A percentile compares a stretch with the other conserved stretches of the same genome.
phyloP scores from a whole-genome alignment of 495 filamentous ascomycete genomes.

The Hypoxylon perforatum region DNA sequence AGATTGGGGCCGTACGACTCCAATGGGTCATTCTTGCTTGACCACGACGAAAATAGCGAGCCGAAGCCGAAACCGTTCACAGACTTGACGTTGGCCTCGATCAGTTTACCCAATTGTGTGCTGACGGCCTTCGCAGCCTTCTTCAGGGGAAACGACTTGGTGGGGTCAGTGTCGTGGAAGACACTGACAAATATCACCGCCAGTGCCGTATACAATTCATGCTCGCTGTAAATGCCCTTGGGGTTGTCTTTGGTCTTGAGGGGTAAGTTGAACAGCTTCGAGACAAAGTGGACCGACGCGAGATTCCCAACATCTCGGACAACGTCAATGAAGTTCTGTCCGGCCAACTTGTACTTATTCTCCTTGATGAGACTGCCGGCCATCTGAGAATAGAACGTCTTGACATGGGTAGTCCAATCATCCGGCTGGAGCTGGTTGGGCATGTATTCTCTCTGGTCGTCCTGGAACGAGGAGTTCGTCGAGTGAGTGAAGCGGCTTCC shows the following conservation, averaged over 20 bases:
- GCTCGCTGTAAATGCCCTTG: conserved; percentile 77
- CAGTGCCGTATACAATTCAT: conserved; percentile 82
- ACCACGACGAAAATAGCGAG: conserved; percentile 57
- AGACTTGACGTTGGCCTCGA: conserved; percentile 68
- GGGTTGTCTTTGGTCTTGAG: conserved; percentile 76
- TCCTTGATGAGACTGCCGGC: conserved; percentile 72
- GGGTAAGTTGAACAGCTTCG: conserved; percentile 77
- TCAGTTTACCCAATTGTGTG: conserved; percentile 56
- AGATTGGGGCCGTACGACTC: conserved; percentile 75
- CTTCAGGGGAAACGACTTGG: conserved; percentile 66
- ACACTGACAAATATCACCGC: conserved; percentile 69
- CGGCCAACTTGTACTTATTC: conserved; percentile 67
- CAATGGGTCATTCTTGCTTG: conserved; percentile 64
- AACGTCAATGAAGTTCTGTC: conserved; percentile 78
- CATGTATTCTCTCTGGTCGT: conserved; percentile 63
- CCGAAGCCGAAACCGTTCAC: conserved; percentile 67
- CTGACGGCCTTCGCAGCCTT: conserved; percentile 71
- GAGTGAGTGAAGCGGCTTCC: conserved; percentile 66
- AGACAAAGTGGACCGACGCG: conserved; percentile 76
- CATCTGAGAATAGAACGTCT: conserved; percentile 71
- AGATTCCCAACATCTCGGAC: conserved; percentile 81
- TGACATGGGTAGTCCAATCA: conserved; percentile 67
- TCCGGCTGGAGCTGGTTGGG: conserved; percentile 67
- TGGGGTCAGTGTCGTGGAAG: conserved; percentile 61
- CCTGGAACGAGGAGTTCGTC: conserved; percentile 61